Base-by-base conservation (phyloP, 805 yeast genomes). In the Kodamaea sagamina region DNA sequence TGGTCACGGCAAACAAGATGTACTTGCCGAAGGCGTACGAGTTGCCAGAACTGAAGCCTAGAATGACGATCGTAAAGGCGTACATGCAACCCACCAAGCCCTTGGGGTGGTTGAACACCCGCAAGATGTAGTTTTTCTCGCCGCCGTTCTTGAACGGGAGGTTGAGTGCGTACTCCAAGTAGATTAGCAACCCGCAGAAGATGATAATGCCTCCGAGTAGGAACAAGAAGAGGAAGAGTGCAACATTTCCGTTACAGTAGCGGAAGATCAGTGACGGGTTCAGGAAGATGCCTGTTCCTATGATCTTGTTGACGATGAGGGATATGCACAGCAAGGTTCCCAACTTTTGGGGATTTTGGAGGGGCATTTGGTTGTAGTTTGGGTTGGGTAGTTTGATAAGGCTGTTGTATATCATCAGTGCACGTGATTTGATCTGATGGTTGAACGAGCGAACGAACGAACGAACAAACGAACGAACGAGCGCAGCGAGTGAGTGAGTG, bases 11-110 rank as follows among this genome's bases (percentile, higher is more conserved):
- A 46, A 50, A 69, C 47, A 78, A 67, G 4, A 80, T 54, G 54
- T 81, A 81, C 44, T 78, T 72, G 2, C 87, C 87, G 59, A 82
- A 80, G 0, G 86, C 86, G 54, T 75, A 80, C 18, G 82, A 68
- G 52, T 82, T 82, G 1, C 84, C 82, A 5, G 84, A 75, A 43
- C 83, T 76, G 55, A 79, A 78, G 2, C 84, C 82, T 10, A 82
- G 60, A 17, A 80, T 49, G n/a, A 81, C 79, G 45, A 78, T 72
- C 39, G 72, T 74, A 35, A 79, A 73, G 3, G 83, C 75, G 47
- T 69, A 69, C 3, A 66, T 50, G 42, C 71, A 65, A 3, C 74
- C 73, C 27, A 56, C 54, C 17, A 69, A 50, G 7, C 72, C 68
- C 34, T 52, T 52, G 22, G 72, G 71, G 7, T 43, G 32, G 6